Percentiles rank a stretch among this genome's conserved stretches.
These are phyloP conservation scores for Ilex paraguariensis DNA, from an alignment of 305 asterid species.

Conservation along the genomic window DNA sequence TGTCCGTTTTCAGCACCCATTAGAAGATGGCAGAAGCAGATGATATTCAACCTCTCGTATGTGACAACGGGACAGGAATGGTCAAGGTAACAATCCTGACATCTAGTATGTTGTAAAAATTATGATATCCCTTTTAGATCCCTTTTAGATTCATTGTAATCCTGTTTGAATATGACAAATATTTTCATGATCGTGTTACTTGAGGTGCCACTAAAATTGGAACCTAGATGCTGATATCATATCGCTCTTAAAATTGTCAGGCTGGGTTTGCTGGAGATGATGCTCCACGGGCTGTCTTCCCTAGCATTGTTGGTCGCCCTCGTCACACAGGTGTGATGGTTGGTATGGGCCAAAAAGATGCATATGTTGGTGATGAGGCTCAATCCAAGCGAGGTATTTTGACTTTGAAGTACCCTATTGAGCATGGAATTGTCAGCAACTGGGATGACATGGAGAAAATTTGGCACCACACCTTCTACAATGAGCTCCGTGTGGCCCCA, in stretches of 20 bases:
- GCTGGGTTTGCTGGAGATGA: constrained; percentile 95
- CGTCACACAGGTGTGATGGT: constrained; percentile 92
- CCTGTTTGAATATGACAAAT: too few species aligned
- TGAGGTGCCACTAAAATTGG: background rate
- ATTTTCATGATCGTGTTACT: too few species aligned
- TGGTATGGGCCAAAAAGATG: constrained; percentile 87
- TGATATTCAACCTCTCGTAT: constrained; percentile 87
- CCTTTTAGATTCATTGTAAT: too few species aligned
- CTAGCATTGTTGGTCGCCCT: constrained; percentile 85
- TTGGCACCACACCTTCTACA: constrained; percentile 85
- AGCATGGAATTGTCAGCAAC: constrained; percentile 80
- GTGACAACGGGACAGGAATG: constrained; percentile 95
- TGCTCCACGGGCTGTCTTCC: constrained; percentile 91
- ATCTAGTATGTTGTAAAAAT: background rate
- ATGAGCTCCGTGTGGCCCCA: constrained; percentile 71
- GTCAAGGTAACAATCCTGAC: constrained; percentile 53
- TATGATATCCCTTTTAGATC: too few species aligned
- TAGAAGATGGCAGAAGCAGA: constrained; percentile 77
- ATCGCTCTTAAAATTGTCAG: constrained; percentile 25
- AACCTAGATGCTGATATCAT: constrained; percentile 8
- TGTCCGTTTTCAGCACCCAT: constrained; percentile 15
- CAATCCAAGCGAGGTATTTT: constrained; percentile 78
- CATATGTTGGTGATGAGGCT: constrained; percentile 81
- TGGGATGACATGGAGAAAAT: constrained; percentile 97
- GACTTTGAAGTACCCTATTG: constrained; percentile 72